phyloP scores from a whole-genome alignment of 257 asterid genomes.

The Plantago elongata region DNA sequence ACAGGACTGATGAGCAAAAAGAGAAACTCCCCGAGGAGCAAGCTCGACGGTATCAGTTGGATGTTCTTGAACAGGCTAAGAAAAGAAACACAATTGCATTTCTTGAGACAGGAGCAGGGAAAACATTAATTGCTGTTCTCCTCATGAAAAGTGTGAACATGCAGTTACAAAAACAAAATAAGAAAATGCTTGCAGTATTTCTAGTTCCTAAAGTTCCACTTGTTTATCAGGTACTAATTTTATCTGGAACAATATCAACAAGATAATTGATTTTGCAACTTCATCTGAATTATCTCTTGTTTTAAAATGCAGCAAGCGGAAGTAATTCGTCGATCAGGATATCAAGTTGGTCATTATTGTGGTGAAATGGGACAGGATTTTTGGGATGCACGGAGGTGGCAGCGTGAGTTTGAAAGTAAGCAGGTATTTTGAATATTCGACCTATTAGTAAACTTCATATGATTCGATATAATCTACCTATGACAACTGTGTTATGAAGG shows the following conservation, averaged over 20 bases:
- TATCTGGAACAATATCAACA: neutral
- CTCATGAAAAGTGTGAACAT: constrained; percentile 69
- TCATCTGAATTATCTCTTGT: constrained; percentile 11
- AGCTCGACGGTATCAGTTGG: constrained; percentile 96
- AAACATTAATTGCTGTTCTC: constrained; percentile 89
- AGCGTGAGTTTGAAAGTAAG: constrained; percentile 86
- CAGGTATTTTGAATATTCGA: constrained; percentile 49
- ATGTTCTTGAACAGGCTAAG: constrained; percentile 96
- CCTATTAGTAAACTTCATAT: constrained; percentile 10
- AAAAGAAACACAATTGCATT: constrained; percentile 84
- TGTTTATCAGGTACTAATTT: constrained; percentile 80
- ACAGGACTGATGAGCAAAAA: constrained; percentile 44
- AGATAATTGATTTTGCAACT: constrained; percentile 15
- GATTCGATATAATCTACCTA: constrained; percentile 9
- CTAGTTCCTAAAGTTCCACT: constrained; percentile 98
- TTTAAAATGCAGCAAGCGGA: constrained; percentile 86
- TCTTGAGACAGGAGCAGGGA: constrained; percentile 99
- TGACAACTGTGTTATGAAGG: constrained; percentile 8
- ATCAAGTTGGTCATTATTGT: constrained; percentile 95
- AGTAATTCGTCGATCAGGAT: constrained; percentile 89
- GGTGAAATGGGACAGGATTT: constrained; percentile 99
- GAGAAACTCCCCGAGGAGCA: constrained; percentile 72
- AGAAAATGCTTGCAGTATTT: constrained; percentile 87
- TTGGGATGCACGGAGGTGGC: constrained; percentile 99
- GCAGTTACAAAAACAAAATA: constrained; percentile 64